These are phyloP conservation scores for Nyssa sinensis DNA, from an alignment of 148 eudicot species.

Conservation along the genomic window DNA sequence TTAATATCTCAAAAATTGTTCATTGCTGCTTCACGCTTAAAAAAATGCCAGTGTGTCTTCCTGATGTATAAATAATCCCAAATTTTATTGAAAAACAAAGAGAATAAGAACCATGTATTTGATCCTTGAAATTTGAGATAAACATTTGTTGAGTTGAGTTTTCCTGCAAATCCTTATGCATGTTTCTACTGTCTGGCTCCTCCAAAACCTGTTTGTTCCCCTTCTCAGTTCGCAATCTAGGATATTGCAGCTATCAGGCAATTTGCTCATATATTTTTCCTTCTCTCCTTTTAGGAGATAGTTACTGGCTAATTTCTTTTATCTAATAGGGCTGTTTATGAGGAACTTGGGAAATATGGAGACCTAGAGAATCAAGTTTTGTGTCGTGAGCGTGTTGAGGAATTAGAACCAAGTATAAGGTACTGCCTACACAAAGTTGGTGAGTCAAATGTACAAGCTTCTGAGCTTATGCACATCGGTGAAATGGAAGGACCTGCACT, in stretches of 20 bases:
- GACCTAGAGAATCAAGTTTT: slow-evolving; percentile 82
- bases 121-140: background rate
- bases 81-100: background rate
- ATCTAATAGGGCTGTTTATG: slow-evolving; percentile 80
- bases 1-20: background rate
- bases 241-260: background rate
- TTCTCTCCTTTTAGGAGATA: background rate
- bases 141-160: slow-evolving; percentile 1
- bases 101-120: background rate
- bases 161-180: slow-evolving; percentile 8
- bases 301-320: slow-evolving; percentile 10
- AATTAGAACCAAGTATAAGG: slow-evolving; percentile 88
- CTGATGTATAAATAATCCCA: background rate
- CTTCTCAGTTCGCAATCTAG: background rate
- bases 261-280: no score
- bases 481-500: slow-evolving; percentile 98
- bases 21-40: background rate
- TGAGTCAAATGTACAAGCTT: slow-evolving; percentile 82
- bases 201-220: background rate
- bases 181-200: background rate
- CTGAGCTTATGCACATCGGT: slow-evolving; percentile 81
- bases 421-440: slow-evolving; percentile 94
- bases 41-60: background rate
- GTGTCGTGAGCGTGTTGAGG: slow-evolving; percentile 93
- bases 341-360: slow-evolving; percentile 98